These are phyloP conservation scores for Panus rudis DNA, from an alignment of 768 basidiomycete species.

Conservation along the genomic window DNA sequence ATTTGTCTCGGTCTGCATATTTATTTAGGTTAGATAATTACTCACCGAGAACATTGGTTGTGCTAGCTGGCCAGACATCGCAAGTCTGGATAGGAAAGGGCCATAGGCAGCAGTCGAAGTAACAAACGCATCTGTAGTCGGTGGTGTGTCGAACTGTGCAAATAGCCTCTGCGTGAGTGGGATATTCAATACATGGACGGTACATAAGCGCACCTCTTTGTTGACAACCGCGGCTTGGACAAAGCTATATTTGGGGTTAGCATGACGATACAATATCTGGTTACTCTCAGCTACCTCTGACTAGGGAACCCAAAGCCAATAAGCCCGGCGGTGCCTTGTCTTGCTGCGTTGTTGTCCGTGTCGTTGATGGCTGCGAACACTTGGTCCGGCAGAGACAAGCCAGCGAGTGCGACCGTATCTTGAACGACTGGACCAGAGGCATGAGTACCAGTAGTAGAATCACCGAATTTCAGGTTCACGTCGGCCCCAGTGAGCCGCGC, in stretches of 20 bases:
- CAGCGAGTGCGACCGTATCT: constrained; percentile 51
- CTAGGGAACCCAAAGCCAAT: constrained; percentile 71
- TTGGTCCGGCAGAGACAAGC: constrained; percentile 42
- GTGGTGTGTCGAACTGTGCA: constrained; percentile 14
- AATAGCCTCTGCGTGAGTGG: background rate
- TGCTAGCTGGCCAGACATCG: constrained; percentile 33
- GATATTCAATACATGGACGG: background rate
- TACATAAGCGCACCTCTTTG: constrained; percentile 8
- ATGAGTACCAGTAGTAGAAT: constrained; percentile 63
- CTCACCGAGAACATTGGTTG: constrained; percentile 33
- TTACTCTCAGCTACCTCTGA: constrained; percentile 43
- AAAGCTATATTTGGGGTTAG: constrained; percentile 9
- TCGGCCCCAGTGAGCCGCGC: constrained; percentile 43
- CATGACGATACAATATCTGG: background rate
- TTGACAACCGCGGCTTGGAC: constrained; percentile 20
- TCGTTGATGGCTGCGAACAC: constrained; percentile 61
- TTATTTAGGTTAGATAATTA: background rate
- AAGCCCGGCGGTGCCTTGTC: constrained; percentile 58
- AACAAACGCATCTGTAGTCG: constrained; percentile 20
- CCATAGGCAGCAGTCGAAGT: constrained; percentile 21
- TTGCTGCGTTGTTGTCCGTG: constrained; percentile 62
- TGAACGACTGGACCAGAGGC: constrained; percentile 60
- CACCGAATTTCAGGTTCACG: constrained; percentile 55
- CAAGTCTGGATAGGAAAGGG: constrained; percentile 29
- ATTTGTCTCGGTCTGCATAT: background rate